Conservation (phyloP, 2,329 filamentous ascomycete genomes). For the Camptophora hylomeconis region DNA sequence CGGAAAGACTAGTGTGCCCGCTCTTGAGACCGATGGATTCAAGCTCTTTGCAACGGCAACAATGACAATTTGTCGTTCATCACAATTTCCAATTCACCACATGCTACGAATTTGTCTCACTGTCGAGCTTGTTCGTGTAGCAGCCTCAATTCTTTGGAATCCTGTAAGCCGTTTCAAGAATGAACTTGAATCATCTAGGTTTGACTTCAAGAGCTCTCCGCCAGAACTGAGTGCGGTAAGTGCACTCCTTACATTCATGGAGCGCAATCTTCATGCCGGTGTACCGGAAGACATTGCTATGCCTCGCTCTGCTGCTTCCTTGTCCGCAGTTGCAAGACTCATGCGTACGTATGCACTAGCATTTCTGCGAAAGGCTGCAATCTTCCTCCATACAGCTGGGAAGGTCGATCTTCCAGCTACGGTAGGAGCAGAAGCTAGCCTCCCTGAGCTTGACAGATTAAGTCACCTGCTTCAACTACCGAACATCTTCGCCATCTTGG, state of each 20-base stretch:
- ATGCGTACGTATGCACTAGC: constrained; percentile 74
- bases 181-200: no score
- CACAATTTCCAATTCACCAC: constrained; percentile 44
- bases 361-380: constrained; percentile 72
- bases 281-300: no score
- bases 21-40: constrained; percentile 48
- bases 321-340: no score
- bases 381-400: constrained; percentile 77
- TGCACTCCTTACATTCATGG: constrained; percentile 45
- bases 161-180: no score
- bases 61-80: constrained; percentile 12
- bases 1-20: no score
- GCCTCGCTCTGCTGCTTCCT: no score
- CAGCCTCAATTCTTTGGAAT: no score
- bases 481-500: constrained; percentile 65
- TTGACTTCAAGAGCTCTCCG: no score
- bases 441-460: constrained; percentile 70
- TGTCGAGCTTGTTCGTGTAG: constrained; percentile 77
- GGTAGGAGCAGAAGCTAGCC: constrained; percentile 48
- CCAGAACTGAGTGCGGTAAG: no score
- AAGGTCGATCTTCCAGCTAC: constrained; percentile 75
- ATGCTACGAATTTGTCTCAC: constrained; percentile 77
- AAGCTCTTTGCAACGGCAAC: constrained; percentile 12
- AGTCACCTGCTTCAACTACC: constrained; percentile 64
- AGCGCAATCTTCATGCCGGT: no score